These are phyloP conservation scores for Nyctanthes arbortristis DNA, from an alignment of 257 asterid species.

Conservation along the genomic window DNA sequence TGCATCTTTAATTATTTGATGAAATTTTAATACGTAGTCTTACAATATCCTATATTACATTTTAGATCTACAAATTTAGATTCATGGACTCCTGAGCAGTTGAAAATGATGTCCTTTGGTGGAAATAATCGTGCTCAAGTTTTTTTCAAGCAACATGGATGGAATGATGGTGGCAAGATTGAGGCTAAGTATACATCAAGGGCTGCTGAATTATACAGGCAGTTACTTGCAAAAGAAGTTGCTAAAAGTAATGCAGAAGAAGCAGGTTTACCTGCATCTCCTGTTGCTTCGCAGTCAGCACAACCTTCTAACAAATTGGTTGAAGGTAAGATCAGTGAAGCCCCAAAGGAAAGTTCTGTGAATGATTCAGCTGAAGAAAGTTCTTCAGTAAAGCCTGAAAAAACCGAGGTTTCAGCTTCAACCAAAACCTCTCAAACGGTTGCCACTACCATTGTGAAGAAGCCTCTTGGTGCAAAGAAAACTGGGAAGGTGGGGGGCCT, in stretches of 20 bases:
- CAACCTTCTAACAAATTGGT: slow-evolving; percentile 64
- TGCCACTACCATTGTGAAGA: slow-evolving; percentile 54
- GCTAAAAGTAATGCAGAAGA: slow-evolving; percentile 82
- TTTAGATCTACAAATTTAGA: slow-evolving; percentile 92
- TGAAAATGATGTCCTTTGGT: slow-evolving; percentile 90
- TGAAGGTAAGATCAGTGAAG: slow-evolving; percentile 48
- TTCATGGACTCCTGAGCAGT: slow-evolving; percentile 94
- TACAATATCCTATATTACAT: slow-evolving; percentile 35
- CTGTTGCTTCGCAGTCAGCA: slow-evolving; percentile 65
- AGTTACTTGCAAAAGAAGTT: slow-evolving; percentile 88
- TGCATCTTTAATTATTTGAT: not conserved
- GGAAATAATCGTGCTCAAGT: slow-evolving; percentile 97
- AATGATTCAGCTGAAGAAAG: slow-evolving; percentile 48
- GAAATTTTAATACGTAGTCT: slow-evolving; percentile 32
- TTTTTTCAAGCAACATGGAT: slow-evolving; percentile 97
- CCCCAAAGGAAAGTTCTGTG: slow-evolving; percentile 44
- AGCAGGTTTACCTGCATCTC: slow-evolving; percentile 69
- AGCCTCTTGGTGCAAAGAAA: slow-evolving; percentile 77
- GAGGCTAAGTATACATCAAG: slow-evolving; percentile 95
- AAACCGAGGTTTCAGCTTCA: slow-evolving; percentile 55
- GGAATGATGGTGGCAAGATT: slow-evolving; percentile 95
- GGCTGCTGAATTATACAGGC: slow-evolving; percentile 93
- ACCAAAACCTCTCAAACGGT: slow-evolving; percentile 71
- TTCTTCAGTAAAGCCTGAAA: slow-evolving; percentile 45
- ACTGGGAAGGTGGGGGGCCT: slow-evolving; percentile 88